These are phyloP conservation scores for Ogataea populi-albae DNA, from an alignment of 805 yeast species.

Conservation along the genomic window DNA sequence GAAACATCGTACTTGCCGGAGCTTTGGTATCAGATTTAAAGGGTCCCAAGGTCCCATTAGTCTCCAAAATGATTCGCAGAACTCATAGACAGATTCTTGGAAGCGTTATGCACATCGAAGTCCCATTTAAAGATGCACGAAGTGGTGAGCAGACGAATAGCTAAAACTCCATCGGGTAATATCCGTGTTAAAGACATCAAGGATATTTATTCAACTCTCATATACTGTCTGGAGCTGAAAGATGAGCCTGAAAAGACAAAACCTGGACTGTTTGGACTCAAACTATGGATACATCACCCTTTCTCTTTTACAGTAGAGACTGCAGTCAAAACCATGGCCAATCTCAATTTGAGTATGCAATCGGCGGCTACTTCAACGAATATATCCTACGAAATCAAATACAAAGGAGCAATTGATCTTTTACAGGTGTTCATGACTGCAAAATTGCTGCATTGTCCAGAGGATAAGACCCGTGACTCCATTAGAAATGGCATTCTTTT, in stretches of 20 bases:
- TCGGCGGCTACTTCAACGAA: constrained; percentile 49
- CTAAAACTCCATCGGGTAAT: constrained; percentile 50
- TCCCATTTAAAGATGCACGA: constrained; percentile 11
- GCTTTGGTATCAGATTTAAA: too few species aligned
- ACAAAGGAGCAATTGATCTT: constrained; percentile 45
- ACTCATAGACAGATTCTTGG: too few species aligned
- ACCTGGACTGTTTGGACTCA: constrained; percentile 12
- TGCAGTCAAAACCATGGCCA: constrained; percentile 52
- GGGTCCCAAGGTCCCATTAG: too few species aligned
- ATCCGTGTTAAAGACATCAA: constrained; percentile 56
- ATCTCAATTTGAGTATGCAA: constrained; percentile 46
- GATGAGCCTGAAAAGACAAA: constrained; percentile 24
- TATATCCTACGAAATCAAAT: constrained; percentile 51
- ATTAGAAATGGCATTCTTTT: constrained; percentile 44
- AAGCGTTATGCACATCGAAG: too few species aligned
- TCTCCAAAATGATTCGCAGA: too few species aligned
- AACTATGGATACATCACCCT: constrained; percentile 35
- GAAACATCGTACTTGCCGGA: too few species aligned
- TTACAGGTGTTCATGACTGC: constrained; percentile 55
- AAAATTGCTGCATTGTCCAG: constrained; percentile 69
- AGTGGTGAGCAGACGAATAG: constrained; percentile 16
- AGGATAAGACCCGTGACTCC: constrained; percentile 59
- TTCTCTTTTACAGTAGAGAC: constrained; percentile 50
- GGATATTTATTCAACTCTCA: constrained; percentile 52
- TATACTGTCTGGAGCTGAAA: constrained; percentile 41